phyloP scores from a whole-genome alignment of 352 stramenopile species.

The Globisporangium acanthophoron region DNA sequence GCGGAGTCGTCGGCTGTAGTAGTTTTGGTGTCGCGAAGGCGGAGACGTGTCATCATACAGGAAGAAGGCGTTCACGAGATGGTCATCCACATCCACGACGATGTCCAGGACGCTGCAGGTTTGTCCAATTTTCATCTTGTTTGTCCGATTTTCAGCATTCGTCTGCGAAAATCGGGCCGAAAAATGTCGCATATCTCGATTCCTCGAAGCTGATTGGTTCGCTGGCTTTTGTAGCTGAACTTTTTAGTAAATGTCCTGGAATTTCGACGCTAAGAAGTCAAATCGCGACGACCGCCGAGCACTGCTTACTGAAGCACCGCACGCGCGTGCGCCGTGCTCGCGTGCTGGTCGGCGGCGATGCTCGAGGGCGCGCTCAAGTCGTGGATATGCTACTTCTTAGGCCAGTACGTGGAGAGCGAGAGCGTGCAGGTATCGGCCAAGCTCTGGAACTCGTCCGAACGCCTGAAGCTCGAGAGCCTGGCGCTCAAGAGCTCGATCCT shows the following conservation, averaged over 20 bases:
- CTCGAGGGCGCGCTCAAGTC: constrained; percentile 86
- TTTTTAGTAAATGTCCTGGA: background rate
- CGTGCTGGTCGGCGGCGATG: constrained; percentile 30
- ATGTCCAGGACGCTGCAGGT: too few species aligned
- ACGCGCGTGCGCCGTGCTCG: background rate
- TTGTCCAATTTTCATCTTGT: too few species aligned
- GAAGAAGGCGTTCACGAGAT: too few species aligned
- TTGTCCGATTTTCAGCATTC: too few species aligned
- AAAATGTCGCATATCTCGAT: too few species aligned
- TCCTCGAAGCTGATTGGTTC: background rate
- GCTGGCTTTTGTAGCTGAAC: too few species aligned
- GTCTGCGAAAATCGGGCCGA: too few species aligned
- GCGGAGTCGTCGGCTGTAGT: background rate
- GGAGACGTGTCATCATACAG: too few species aligned
- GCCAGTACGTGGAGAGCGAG: constrained; percentile 85
- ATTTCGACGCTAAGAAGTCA: background rate
- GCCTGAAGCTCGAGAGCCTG: constrained; percentile 84
- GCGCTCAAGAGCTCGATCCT: constrained; percentile 81
- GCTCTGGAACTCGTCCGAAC: constrained; percentile 84
- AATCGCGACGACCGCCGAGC: background rate
- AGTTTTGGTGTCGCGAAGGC: too few species aligned
- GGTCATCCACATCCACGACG: too few species aligned
- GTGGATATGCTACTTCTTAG: constrained; percentile 81
- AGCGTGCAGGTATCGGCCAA: constrained; percentile 83
- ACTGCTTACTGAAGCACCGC: too few species aligned